Evolutionary conservation across 2,329 filamentous ascomycete species (phyloP), one percentile per base, ranked within the genome.

Genomic region (Fusarium sp.): DNA sequence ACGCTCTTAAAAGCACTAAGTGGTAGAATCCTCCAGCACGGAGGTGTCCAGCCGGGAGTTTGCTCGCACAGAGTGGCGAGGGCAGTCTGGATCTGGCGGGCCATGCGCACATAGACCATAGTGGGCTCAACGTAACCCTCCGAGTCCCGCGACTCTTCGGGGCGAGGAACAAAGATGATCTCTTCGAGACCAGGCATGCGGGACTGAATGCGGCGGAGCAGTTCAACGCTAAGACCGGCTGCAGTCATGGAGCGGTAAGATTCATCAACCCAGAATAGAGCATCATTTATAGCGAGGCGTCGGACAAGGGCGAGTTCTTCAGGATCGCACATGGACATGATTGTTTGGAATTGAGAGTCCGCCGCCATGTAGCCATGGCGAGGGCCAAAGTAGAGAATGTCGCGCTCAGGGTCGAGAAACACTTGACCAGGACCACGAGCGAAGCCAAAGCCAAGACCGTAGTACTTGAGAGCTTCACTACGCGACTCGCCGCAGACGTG

Each of bases 371-470:
- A 82, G 54, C 83, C 83, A 27, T 81, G 73, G 32, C 81, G 78
- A 13, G 81, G 78, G 37, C 83, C 83, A 67, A 86, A 85, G 72
- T 83, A 86, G 54, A 86, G 77, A n/a, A 83, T 78, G 62, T 86
- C 84, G 52, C 71, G 71, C 16, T 69, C 54, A 0, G 79, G 77
- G 63, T 83, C 81, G 70, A 86, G 82, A 66, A 81, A 80, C 32
- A 85, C 75, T 49, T 79, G 78, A 30, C 82, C 82, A 7, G 80
- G 79, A 3, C 77, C 77, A 24, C 81, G 78, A 34, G 79, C 80
- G 51, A 83, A 80, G 61, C 82, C 81, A 61, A 86, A 84, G 59
- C 77, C 75, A 40, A 77, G 79, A 14, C 57, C 69, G 66, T 85
- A 85, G 25, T 74, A 75, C 66, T 80, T 81, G 51, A 83, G 67